These are phyloP conservation scores for Saturnispora diversa DNA, from an alignment of 805 yeast genomes.

Conservation along the genomic window DNA sequence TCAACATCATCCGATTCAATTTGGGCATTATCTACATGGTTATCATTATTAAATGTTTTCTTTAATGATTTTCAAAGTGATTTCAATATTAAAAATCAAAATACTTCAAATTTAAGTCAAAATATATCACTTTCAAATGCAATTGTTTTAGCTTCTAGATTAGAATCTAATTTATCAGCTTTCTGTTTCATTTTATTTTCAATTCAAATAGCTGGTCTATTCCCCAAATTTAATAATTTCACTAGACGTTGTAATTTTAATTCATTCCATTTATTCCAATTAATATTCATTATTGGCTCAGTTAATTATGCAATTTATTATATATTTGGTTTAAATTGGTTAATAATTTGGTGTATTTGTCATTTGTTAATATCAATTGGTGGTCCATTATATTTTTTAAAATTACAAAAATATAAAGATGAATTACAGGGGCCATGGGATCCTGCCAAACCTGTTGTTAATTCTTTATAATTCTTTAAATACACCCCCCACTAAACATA, in stretches of 20 bases:
- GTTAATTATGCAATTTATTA: constrained; percentile 30
- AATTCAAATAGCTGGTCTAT: constrained; percentile 59
- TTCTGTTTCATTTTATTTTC: constrained; percentile 75
- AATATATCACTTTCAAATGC: constrained; percentile 81
- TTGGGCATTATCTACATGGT: constrained; percentile 84
- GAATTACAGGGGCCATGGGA: constrained; percentile 94
- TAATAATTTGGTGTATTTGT: constrained; percentile 42
- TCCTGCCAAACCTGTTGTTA: constrained; percentile 64
- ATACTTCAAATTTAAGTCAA: constrained; percentile 57
- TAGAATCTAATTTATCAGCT: constrained; percentile 64
- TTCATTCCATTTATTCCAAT: constrained; percentile 28
- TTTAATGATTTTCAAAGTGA: constrained; percentile 61
- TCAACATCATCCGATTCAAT: constrained; percentile 91
- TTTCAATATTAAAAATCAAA: constrained; percentile 17
- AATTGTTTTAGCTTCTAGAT: constrained; percentile 83
- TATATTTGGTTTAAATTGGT: constrained; percentile 35
- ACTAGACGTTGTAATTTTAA: constrained; percentile 36
- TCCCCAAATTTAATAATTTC: constrained; percentile 63
- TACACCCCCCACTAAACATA: constrained; percentile 91
- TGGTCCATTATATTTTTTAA: constrained; percentile 64
- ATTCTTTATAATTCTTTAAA: constrained; percentile 40
- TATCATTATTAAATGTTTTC: constrained; percentile 59
- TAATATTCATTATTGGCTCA: constrained; percentile 22
- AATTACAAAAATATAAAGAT: constrained; percentile 69
- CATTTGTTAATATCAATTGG: constrained; percentile 43